A percentile compares a stretch with the other conserved stretches of the same genome.
These are phyloP conservation scores for Metschnikowia cerradonensis DNA, from an alignment of 805 yeast genomes.

Conservation along the genomic window DNA sequence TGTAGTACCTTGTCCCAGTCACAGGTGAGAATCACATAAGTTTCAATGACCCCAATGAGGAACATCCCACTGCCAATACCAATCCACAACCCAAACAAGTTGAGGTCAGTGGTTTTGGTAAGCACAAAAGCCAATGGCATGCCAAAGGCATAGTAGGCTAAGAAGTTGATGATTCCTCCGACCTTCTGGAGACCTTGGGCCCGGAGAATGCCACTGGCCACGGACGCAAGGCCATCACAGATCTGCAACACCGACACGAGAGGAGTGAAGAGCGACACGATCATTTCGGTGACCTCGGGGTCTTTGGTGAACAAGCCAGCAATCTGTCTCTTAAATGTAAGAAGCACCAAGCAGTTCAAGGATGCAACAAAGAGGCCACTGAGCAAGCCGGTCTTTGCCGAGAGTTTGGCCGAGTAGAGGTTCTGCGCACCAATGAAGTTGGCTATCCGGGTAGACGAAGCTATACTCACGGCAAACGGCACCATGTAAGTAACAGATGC, in stretches of 20 bases:
- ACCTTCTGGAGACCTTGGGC: constrained; percentile 74
- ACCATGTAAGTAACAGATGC: constrained; percentile 43
- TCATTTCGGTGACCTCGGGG: constrained; percentile 47
- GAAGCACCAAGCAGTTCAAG: constrained; percentile 43
- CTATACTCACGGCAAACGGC: constrained; percentile 45
- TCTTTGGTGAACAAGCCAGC: constrained; percentile 62
- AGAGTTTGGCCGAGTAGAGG: constrained; percentile 31
- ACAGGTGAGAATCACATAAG: constrained; percentile 42
- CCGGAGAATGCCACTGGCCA: constrained; percentile 68
- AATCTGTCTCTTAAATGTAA: constrained; percentile 44
- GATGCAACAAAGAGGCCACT: constrained; percentile 28
- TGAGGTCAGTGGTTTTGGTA: constrained; percentile 42
- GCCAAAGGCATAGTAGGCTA: constrained; percentile 69
- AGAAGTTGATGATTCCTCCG: constrained; percentile 65
- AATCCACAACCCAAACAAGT: constrained; percentile 66
- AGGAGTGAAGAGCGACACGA: constrained; percentile 54
- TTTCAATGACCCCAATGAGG: constrained; percentile 48
- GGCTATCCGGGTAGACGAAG: constrained; percentile 43
- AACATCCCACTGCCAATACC: constrained; percentile 67
- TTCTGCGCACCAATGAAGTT: constrained; percentile 43
- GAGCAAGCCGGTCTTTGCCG: constrained; percentile 31
- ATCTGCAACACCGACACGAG: constrained; percentile 62
- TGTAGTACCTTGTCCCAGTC: constrained; percentile 49
- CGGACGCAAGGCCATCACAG: constrained; percentile 65
- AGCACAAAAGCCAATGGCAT: constrained; percentile 61